Evolutionary conservation across 2,329 filamentous ascomycete species (phyloP), one percentile per base, ranked within the genome.

Genomic region (Diplocarpon mali): DNA sequence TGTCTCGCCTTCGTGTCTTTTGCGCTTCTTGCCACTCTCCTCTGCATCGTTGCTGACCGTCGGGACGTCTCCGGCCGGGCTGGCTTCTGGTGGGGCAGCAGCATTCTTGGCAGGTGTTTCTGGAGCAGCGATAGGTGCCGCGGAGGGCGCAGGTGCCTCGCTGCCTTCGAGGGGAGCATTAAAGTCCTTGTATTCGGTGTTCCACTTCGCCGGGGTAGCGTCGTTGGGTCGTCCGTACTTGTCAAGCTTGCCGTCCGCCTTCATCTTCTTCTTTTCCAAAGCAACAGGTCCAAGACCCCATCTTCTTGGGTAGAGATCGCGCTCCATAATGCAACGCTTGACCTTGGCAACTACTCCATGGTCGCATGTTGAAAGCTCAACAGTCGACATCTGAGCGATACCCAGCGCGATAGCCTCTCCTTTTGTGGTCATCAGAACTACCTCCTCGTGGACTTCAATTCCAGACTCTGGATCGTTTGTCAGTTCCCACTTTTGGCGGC

Each of bases 241-340:
- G 73, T 98, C 92, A 49, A 98, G 83, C 71, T 95, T 95, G 67
- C 92, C 92, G 57, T 87, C 85, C 42, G 89, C 86, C 80, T 96
- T 96, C 73, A 98, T 80, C 79, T 96, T 95, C 84, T 98, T 98
- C 81, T 98, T 98, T 76, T 96, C 88, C 39, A 83, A 70, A 40
- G 92, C 92, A 49, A 90, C 82, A 42, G 92, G 90, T 51, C 92
- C 92, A 62, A 96, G 78, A 55, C 92, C 92, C 92, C 92, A 98
- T 73, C 90, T 76, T 65, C 88, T 78, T 53, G 92, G 92, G 76
- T 98, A 98, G 48, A 96, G 75, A 65, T 96, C 92, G 60, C 92
- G 85, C 75, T 98, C 92, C 92, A 98, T 98, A 67, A 98, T 98
- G 68, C 89, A 95, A 60, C 92, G 83, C 82, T 98, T 98, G 65